Evolutionary conservation across 768 basidiomycete genomes (phyloP), one percentile per base, ranked within the genome.

Genomic region (Gloeostereum incarnatum): DNA sequence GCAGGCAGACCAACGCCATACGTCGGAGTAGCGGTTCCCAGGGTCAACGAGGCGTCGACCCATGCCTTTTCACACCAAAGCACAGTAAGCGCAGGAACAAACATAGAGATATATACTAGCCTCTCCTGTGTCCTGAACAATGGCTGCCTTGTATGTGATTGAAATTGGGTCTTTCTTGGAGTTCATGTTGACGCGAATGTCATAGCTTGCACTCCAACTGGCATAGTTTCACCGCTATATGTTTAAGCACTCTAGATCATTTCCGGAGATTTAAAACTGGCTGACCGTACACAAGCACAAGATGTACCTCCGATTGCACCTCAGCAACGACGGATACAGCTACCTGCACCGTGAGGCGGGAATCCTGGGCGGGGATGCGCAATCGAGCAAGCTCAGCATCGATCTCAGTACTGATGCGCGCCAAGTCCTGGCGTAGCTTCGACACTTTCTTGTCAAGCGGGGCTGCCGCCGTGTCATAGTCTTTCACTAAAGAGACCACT

Each of bases 1-100:
- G 40, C 42, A 0, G 67, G 66, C 1, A 68, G 20, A 6, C 37
- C 45, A 5, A 62, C 36, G 7, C 58, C 58, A 37, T 59, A 66
- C 5, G 63, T 61, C 0, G 65, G 66, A 1, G 55, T 49, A 5
- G 57, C 57, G 0, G 67, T 68, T 38, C 68, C 62, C 2, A 69
- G 52, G 1, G 52, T 59, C 3, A 67, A 41, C 1, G 62, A 56
- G 14, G 63, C 58, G 29, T 66, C 56, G 3, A 49, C 49, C 66
- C 67, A 69, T 6, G 54, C 45, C 64, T 63, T 8, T 8, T 27
- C 9, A 8, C 14, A 14, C 26, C 8, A 27, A 14, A 27, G 14
- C 14, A 14, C 8, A 14, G 14, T 8, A 14, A 27, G 14, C 9
- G 26, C 26, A 27, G 8, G 14, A 14, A 27, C 26, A 14, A 14